Evolutionary conservation across 75 land plant genomes (phyloP), one percentile per base, ranked within the genome.

Genomic region (Selaginella tamariscina): DNA sequence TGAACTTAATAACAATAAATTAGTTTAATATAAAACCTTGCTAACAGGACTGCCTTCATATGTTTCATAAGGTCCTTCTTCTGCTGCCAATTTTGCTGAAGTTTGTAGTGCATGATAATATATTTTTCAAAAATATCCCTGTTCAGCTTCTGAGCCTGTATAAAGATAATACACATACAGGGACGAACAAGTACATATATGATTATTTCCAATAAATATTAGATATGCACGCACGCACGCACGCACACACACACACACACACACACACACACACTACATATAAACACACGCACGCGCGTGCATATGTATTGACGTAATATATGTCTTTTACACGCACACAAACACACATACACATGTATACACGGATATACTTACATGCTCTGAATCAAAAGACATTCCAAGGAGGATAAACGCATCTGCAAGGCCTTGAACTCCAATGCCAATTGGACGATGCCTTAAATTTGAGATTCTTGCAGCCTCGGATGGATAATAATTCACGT

Each of bases 381-480:
- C 68, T 94, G 79, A 91, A 94, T 85, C 32, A 95, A 95, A n/a
- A n/a, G n/a, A n/a, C n/a, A n/a, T n/a, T n/a, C n/a, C n/a, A n/a
- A 94, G 84, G 66, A 94, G 70, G 24, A 94, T 94, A 69, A 94
- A 94, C 1, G 96, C 75, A 71, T 94, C 98, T 54, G 98, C 98
- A 29, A 94, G 84, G 28, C 98, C 98, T 73, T 89, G 98, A 26
- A 94, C 96, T 49, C 98, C 98, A 64, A 94, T 83, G 18, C 98
- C 98, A 70, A 94, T 87, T 27, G 98, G 98, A 24, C 98, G 80
- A 63, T 94, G 98, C 0, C 96, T 71, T n/a, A 44, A 71, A 54
- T 94, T 94, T 23, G 98, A 89, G 32, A 75, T 80, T 63, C 29
- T 83, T 24, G 98, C 98, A 68, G 86, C 89, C 67, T 89, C 96